Evolutionary conservation across 2,329 filamentous ascomycete genomes (phyloP), one percentile per base, ranked within the genome.

Genomic region (Anisogramma anomala): DNA sequence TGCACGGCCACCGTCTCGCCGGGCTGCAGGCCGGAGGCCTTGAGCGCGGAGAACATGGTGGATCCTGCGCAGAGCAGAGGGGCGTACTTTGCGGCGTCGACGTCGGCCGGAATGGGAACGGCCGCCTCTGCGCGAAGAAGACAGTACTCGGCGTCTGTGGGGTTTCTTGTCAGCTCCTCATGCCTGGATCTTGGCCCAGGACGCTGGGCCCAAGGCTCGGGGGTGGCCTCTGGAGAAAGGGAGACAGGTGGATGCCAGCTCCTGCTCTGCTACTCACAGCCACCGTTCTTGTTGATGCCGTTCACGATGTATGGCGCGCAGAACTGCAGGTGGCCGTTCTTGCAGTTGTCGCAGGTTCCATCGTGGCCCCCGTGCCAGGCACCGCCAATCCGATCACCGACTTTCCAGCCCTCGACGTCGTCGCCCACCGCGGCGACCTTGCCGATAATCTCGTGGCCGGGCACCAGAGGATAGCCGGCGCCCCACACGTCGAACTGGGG

Each of bases 371-470:
- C 79, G 10, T 66, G 58, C 15, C 66, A 73, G 14, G 74, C 75
- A 3, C 32, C 44, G 17, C 52, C 53, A 11, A 77, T 67, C 15
- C 69, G 63, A 44, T 78, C 74, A 4, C 73, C 74, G 5, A 71
- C 58, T 39, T 71, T 69, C 69, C 72, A 79, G 15, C 61, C 62
- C 43, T 63, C 65, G 45, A 73, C 72, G 3, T 58, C 58, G 0
- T 66, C 59, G 2, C 70, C 69, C 1, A 79, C 56, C 2, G 68
- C 69, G 11, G 67, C 74, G 3, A 82, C 63, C 3, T 62, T 64
- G 6, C 77, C 77, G 46, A 82, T 73, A 23, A 75, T 61, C 53
- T 82, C 77, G 52, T 82, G 76, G 7, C 77, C 77, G 1, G 74
- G 71, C 57, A 23, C 66, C 58, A 48, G 23, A 1, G 52, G 50